Percentiles rank a stretch among this genome's conserved stretches.
Conservation (phyloP, 345 rosid species). For the Citrus reticulata region DNA sequence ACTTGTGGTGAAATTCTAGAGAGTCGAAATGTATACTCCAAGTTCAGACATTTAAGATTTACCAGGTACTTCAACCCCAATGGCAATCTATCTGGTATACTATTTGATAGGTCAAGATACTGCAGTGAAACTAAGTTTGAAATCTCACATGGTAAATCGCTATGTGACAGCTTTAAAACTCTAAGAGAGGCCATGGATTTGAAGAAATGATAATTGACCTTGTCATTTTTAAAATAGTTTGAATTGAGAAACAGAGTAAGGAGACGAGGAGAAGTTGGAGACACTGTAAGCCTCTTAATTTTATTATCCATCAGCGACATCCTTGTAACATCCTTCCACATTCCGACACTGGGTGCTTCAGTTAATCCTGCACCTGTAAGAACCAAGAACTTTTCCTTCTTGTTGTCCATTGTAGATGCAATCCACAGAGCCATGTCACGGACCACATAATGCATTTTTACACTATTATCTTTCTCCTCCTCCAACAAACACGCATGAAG, state of each 20-base stretch:
- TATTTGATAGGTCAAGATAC: slow-evolving; percentile 21
- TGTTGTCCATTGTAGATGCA: background rate
- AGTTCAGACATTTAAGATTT: slow-evolving; percentile 19
- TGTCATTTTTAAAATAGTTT: too few relatives aligned
- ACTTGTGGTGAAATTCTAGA: slow-evolving; percentile 8
- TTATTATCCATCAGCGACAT: too few relatives aligned
- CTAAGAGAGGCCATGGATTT: too few relatives aligned
- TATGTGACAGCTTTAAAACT: too few relatives aligned
- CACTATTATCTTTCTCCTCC: background rate
- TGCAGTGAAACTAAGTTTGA: slow-evolving; percentile 1
- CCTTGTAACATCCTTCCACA: slow-evolving; percentile 9
- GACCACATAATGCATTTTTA: slow-evolving; percentile 42
- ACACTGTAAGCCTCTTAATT: too few relatives aligned
- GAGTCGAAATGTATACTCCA: slow-evolving; percentile 3
- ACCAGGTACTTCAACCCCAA: slow-evolving; percentile 20
- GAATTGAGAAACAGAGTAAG: too few relatives aligned
- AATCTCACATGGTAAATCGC: too few relatives aligned
- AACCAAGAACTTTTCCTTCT: slow-evolving; percentile 14
- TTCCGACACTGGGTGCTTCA: slow-evolving; percentile 11
- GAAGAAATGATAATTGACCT: too few relatives aligned
- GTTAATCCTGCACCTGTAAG: slow-evolving; percentile 4
- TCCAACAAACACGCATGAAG: too few relatives aligned
- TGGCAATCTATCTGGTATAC: slow-evolving; percentile 14
- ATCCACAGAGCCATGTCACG: slow-evolving; percentile 44
- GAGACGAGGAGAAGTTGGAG: too few relatives aligned